Conservation (phyloP, 495 filamentous ascomycete species). For the Aspergillus egyptiacus region DNA sequence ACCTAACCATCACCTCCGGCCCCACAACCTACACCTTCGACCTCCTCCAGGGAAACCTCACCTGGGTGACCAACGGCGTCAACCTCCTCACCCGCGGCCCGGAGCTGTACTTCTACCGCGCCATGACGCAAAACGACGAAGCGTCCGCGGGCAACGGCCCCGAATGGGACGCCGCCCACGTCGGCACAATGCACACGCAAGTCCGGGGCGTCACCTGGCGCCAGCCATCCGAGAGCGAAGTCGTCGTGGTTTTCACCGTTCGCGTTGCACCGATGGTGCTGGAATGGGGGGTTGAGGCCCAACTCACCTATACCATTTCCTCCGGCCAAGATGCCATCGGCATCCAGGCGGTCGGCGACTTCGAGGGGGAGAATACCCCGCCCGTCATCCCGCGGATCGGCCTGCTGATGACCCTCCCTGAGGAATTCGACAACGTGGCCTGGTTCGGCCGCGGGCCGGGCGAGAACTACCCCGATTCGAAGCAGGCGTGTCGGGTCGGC, state of each 20-base stretch:
- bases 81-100: conserved; percentile 18
- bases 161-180: conserved; percentile 28
- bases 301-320: conserved; percentile 40
- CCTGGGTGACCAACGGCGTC: conserved; percentile 15
- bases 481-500: conserved; percentile 11
- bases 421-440: neutral
- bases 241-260: neutral
- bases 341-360: conserved; percentile 37
- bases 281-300: conserved; percentile 47
- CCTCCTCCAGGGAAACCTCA: conserved; percentile 17
- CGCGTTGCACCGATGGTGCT: conserved; percentile 50
- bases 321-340: conserved; percentile 27
- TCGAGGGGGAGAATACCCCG: conserved; percentile 36
- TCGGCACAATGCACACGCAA: conserved; percentile 34
- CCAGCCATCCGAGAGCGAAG: conserved; percentile 2
- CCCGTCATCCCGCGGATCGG: conserved; percentile 35
- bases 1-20: neutral
- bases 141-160: conserved; percentile 29
- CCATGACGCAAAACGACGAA: conserved; percentile 54
- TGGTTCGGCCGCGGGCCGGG: conserved; percentile 14
- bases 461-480: conserved; percentile 8
- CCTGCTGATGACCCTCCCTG: neutral
- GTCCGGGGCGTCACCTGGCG: conserved; percentile 36
- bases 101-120: conserved; percentile 20
- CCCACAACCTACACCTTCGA: conserved; percentile 14